Evolutionary conservation across 352 stramenopile genomes (phyloP), one percentile per base, ranked within the genome.

Genomic region (Globisporangium spiculum): DNA sequence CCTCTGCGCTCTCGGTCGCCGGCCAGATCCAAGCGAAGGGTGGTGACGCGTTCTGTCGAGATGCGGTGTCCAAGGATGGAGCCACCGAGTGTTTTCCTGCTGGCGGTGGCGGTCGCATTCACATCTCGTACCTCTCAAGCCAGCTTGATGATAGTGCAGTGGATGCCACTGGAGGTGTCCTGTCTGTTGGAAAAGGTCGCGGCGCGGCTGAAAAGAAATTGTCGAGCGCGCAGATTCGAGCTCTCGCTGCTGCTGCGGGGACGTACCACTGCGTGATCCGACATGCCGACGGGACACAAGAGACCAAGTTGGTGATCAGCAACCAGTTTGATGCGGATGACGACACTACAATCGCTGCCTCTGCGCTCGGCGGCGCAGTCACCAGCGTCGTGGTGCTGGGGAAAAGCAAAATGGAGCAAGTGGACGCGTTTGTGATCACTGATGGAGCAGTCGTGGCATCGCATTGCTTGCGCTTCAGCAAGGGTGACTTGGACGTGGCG

Each of bases 101-200:
- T 36, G 84, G 84, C 60, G 84, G 84, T 8, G 84, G 84, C 26
- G 84, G 84, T 1, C 80, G 84, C 65, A 74, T 92, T 18, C 84
- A 89, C 71, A 85, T 92, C 34, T 75, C 77, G 22, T 92, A 81
- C 68, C 79, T 81, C 54, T 92, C 84, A 22, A 91, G 84, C 34
- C 81, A 90, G 60, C 67, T 92, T 0, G 68, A 86, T n/a, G 76
- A 79, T 14, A 63, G 76, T 60, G 72, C 76, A 1, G 77, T 92
- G 8, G 79, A 90, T 63, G 80, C 78, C n/a, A 80, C 78, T 1
- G 84, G 84, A 34, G 84, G 84, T 22, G 72, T 57, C 3, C 26
- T 92, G 5, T 56, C 68, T 1, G 46, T 55, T 18, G 58, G 67
- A 10, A 57, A 68, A 24, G 62, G 74, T 1, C 72, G 69, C 50